Evolutionary conservation across 2,329 filamentous ascomycete genomes (phyloP), one percentile per base, ranked within the genome.

Genomic region (Aureobasidium musti): DNA sequence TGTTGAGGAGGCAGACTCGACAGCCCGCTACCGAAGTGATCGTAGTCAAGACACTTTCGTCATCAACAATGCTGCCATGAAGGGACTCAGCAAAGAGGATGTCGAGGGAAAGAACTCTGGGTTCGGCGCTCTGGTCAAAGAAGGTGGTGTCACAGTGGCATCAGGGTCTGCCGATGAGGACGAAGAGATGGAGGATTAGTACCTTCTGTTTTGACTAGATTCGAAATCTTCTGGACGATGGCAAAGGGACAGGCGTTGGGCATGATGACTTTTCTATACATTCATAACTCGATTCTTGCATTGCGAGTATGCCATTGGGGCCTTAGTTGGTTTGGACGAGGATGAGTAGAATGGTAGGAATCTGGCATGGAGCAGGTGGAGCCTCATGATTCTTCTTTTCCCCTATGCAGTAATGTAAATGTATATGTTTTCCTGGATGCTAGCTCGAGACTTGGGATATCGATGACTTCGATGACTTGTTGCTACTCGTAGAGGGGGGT

Each of bases 1-100:
- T 7, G 68, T 73, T 0, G 67, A 75, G 5, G 76, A 76, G 14
- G 74, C 76, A 2, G 72, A 72, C 17, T 74, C 77, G 50, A 75
- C 73, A 57, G 74, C 74, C 63, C 68, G 69, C 23, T 73, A 78
- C 45, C 71, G 74, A 13, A 76, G 79, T 33, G 75, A 77, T 54
- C 72, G 71, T 30, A 74, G 77, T 1, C 75, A 76, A 68, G 81
- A 82, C 67, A 73, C 74, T 33, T 75, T 79, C n/a, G 74, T 79
- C 37, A 75, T 77, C 67, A 82, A 81, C 69, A 81, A 80, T 66
- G 72, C 71, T 2, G 81, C 76, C 72, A 83, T 83, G 81, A 79
- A 77, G 70, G 80, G 79, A 43, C 67, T 80, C 54, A 78, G 75
- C 66, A 78, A 77, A 59, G 79, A 82, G 43, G 80, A 81, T 39